phyloP scores from a whole-genome alignment of 2,329 filamentous ascomycete species.

The Plectosphaerella cucumerina region DNA sequence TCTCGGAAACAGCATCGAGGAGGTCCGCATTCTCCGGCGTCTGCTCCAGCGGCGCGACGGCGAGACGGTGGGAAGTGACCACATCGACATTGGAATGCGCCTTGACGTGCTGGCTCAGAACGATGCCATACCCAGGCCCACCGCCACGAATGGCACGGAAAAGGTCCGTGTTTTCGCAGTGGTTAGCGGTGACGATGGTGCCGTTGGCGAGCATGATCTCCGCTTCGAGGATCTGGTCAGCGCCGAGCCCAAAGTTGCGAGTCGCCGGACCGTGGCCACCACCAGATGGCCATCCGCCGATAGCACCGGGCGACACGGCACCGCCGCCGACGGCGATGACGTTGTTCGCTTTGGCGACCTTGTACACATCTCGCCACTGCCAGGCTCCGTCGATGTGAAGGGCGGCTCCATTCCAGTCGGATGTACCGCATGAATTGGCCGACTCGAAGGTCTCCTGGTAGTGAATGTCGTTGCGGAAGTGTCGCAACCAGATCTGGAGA shows the following conservation, averaged over 20 bases:
- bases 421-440: constrained; percentile 15
- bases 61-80: constrained; percentile 17
- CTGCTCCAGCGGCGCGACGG: constrained; percentile 14
- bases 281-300: constrained; percentile 33
- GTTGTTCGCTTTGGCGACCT: constrained; percentile 20
- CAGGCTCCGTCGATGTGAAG: constrained; percentile 29
- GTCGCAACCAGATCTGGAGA: constrained; percentile 25
- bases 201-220: constrained; percentile 34
- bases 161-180: constrained; percentile 27
- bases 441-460: constrained; percentile 19
- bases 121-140: constrained; percentile 29
- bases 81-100: constrained; percentile 22
- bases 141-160: constrained; percentile 36
- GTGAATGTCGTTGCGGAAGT: constrained; percentile 24
- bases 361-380: constrained; percentile 28
- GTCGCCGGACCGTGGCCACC: constrained; percentile 35
- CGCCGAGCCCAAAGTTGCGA: constrained; percentile 34
- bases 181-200: constrained; percentile 24
- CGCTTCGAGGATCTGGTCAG: constrained; percentile 38
- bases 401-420: constrained; percentile 25
- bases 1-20: constrained; percentile 19
- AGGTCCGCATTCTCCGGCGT: constrained; percentile 19
- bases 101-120: constrained; percentile 33
- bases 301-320: constrained; percentile 17
- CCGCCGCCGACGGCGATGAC: constrained; percentile 30